Conservation (phyloP, 768 basidiomycete genomes). For the Panaeolus papilionaceus region DNA sequence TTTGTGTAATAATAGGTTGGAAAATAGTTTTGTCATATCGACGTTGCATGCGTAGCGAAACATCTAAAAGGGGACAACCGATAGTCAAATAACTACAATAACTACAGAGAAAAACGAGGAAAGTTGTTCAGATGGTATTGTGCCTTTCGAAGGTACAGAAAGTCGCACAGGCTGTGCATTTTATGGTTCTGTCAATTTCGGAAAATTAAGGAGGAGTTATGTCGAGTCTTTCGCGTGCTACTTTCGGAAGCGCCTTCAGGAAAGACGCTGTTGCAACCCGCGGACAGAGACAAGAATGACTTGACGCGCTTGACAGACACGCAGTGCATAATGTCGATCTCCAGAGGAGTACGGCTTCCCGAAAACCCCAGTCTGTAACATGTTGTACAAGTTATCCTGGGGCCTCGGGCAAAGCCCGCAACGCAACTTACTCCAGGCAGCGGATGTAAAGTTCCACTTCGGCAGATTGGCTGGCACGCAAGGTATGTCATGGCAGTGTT, state of each 20-base stretch:
- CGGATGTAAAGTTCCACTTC: neutral
- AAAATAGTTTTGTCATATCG: neutral
- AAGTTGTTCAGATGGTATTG: neutral
- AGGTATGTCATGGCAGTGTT: neutral
- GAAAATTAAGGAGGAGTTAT: neutral
- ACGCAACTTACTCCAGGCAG: neutral
- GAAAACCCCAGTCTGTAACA: neutral
- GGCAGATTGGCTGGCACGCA: neutral
- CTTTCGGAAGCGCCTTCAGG: constrained; percentile 1
- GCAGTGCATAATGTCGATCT: neutral
- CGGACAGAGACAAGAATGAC: neutral
- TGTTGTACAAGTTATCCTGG: neutral
- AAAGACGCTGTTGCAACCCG: neutral
- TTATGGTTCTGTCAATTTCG: constrained; percentile 2
- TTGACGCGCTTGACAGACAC: neutral
- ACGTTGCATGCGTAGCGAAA: neutral
- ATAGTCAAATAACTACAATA: neutral
- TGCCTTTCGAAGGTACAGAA: neutral
- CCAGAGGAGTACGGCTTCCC: neutral
- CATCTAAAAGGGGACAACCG: neutral
- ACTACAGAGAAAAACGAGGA: neutral
- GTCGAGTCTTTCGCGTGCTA: neutral
- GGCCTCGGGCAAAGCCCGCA: neutral
- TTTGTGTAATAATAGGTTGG: neutral
- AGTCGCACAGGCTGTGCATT: neutral